These are phyloP conservation scores for Xerocomus tenax DNA, from an alignment of 1,284 basidiomycete genomes.

Conservation along the genomic window DNA sequence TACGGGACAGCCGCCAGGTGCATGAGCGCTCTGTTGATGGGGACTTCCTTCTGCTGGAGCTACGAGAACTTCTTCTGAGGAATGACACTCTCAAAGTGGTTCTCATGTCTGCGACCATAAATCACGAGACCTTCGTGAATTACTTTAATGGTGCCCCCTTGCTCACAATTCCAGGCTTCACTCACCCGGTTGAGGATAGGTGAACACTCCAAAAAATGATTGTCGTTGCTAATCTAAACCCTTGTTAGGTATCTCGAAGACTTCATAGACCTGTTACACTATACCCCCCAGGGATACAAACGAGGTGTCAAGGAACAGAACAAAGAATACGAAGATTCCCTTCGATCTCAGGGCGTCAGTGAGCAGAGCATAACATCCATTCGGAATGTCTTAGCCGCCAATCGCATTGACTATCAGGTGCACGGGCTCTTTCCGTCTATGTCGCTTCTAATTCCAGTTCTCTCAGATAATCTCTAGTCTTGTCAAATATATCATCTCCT, in stretches of 20 bases:
- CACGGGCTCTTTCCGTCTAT: constrained; percentile 5
- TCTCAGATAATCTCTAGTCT: constrained; percentile 59
- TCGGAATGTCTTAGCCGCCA: constrained; percentile 53
- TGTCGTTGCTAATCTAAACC: background rate
- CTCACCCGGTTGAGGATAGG: constrained; percentile 73
- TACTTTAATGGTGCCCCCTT: constrained; percentile 80
- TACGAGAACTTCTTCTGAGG: constrained; percentile 66
- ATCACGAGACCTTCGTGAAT: constrained; percentile 71
- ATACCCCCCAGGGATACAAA: constrained; percentile 33
- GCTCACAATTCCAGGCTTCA: constrained; percentile 77
- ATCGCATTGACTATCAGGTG: constrained; percentile 70
- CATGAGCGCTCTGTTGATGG: constrained; percentile 88
- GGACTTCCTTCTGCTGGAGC: constrained; percentile 83
- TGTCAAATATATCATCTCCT: constrained; percentile 58
- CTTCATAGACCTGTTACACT: constrained; percentile 50
- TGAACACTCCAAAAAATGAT: constrained; percentile 28
- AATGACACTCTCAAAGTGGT: constrained; percentile 74
- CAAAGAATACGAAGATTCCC: constrained; percentile 47
- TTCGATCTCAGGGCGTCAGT: constrained; percentile 47
- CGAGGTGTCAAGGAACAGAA: constrained; percentile 33
- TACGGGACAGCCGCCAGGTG: constrained; percentile 40
- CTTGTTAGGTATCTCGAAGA: constrained; percentile 73
- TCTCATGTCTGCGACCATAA: constrained; percentile 85
- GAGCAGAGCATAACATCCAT: constrained; percentile 49
- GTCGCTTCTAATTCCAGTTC: background rate